Conservation (phyloP, 73 alveolate genomes). For the Paramecium tetraurelia region DNA sequence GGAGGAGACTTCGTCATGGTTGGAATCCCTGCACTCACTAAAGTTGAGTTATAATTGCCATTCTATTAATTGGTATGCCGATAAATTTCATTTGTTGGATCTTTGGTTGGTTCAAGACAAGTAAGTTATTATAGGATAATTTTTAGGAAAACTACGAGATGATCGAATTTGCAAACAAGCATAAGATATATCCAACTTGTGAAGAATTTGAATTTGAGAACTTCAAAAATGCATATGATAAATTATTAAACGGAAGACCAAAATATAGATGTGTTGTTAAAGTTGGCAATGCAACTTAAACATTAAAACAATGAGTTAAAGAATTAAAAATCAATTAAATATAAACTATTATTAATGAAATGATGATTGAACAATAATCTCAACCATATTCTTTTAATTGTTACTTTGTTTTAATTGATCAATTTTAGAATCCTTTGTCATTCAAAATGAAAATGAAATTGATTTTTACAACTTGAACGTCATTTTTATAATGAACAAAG, state of each 20-base stretch:
- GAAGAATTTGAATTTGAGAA: slow-evolving; percentile 44
- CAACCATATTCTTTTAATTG: no score
- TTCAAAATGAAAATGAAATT: no score
- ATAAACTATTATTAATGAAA: background rate
- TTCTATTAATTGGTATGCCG: slow-evolving; percentile 57
- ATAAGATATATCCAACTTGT: slow-evolving; percentile 55
- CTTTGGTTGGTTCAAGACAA: slow-evolving; percentile 69
- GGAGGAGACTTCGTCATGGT: slow-evolving; percentile 68
- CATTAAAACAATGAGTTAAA: background rate
- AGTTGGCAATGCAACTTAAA: background rate
- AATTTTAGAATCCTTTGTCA: no score
- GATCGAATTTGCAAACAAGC: slow-evolving; percentile 58
- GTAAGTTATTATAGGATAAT: background rate
- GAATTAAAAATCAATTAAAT: background rate
- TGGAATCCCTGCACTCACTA: slow-evolving; percentile 64
- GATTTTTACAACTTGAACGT: no score
- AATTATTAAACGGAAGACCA: slow-evolving; percentile 1
- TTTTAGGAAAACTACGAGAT: slow-evolving; percentile 49
- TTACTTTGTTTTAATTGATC: no score
- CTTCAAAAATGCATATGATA: background rate
- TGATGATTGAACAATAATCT: no score
- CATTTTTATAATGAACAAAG: no score
- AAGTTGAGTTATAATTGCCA: slow-evolving; percentile 47
- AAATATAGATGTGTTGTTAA: slow-evolving; percentile 42
- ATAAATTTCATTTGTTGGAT: slow-evolving; percentile 55